Evolutionary conservation across 768 basidiomycete species (phyloP), one percentile per base, ranked within the genome.

Genomic region (Candolleomyces aberdarensis): DNA sequence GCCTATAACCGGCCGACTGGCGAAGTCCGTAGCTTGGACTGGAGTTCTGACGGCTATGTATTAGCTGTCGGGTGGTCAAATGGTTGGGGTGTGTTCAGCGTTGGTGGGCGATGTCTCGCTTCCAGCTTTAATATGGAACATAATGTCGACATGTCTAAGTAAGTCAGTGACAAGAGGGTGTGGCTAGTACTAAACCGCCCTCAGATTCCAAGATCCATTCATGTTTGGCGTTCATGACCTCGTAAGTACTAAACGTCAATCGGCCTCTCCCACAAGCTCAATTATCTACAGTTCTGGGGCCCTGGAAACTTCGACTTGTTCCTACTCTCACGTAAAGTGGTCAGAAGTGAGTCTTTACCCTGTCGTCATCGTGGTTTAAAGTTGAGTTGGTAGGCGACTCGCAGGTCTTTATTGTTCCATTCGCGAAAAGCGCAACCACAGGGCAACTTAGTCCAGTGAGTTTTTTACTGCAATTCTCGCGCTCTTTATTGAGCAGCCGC

Each of bases 21-120:
- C 1, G 74, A 81, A 44, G 85, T 94, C 5, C 83, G 73, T 61
- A 72, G 84, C 11, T 79, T 96, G 72, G 86, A 94, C 66, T 98
- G 96, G 96, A 96, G 92, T 55, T 92, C 92, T 0, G 97, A 99
- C 73, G 96, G 96, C 2, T 95, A 95, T 74, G 93, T 92, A 6
- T 78, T 99, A 11, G 96, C 95, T 39, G 94, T 94, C 2, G 96
- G 94, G 0, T 97, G 94, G 91, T 81, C 86, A 63, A 74, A 83
- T 57, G 96, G 94, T 7, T 98, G 95, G 95, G 92, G 87, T 3
- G 81, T 96, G 5, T 91, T 94, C 75, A 94, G 89, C 69, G 87
- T 94, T 11, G 91, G 92, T 13, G 96, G 96, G 6, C 81, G 94
- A 57, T 92, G 95, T 67, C 80, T 93, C 31, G 89, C 89, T 1